A percentile compares a stretch with the other conserved stretches of the same genome.
These are phyloP conservation scores for Pichia sp. DNA, from an alignment of 1,139 yeast species.

Conservation along the genomic window DNA sequence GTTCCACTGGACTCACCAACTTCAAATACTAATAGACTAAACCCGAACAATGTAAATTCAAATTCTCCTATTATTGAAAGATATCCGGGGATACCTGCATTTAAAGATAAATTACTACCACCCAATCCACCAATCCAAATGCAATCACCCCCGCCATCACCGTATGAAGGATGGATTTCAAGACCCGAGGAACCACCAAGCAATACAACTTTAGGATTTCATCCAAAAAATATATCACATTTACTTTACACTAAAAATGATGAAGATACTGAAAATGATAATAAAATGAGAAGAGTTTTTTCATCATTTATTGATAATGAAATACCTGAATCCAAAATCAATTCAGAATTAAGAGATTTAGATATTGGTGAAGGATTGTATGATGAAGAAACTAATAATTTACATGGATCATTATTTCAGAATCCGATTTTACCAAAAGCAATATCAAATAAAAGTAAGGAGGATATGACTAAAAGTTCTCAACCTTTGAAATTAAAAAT, in stretches of 20 bases:
- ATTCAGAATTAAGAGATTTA: conserved; percentile 4
- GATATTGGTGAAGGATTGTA: conserved; percentile 8
- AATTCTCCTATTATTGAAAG: conserved; percentile 6
- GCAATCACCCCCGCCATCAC: conserved; percentile 31
- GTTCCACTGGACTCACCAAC: background rate
- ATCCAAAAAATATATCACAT: conserved; percentile 26
- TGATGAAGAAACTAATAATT: background rate
- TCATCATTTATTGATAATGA: conserved; percentile 7
- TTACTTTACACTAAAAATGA: conserved; percentile 21
- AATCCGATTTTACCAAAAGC: background rate
- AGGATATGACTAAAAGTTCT: background rate
- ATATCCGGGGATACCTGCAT: conserved; percentile 3
- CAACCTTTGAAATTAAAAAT: conserved; percentile 7
- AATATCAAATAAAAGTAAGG: background rate
- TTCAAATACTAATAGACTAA: background rate
- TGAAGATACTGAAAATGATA: conserved; percentile 1
- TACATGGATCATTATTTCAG: conserved; percentile 10
- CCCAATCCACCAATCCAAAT: conserved; percentile 26
- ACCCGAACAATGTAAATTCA: background rate
- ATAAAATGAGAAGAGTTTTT: conserved; percentile 8
- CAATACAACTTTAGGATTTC: conserved; percentile 23
- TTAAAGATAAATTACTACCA: conserved; percentile 11
- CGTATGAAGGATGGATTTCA: conserved; percentile 27
- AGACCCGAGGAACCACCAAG: conserved; percentile 29
- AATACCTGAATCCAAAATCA: background rate